These are phyloP conservation scores for Penicillium pancosmium DNA, from an alignment of 495 filamentous ascomycete species.

Conservation along the genomic window DNA sequence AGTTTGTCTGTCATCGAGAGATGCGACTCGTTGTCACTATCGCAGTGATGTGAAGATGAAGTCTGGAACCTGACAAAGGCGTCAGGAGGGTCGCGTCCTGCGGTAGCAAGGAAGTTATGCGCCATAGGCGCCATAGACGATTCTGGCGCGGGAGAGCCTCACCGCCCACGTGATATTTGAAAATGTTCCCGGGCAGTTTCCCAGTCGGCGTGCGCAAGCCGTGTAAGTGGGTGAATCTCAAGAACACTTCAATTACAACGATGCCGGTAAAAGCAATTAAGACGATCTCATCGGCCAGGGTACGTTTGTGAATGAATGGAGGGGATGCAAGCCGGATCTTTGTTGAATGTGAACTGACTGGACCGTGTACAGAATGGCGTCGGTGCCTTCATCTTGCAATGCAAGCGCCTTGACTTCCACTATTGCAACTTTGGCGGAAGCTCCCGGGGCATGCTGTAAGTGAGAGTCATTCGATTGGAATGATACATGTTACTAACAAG, in stretches of 20 bases:
- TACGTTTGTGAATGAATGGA: slow-evolving; percentile 22
- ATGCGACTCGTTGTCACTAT: slow-evolving; percentile 12
- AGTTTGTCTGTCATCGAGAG: slow-evolving; percentile 89
- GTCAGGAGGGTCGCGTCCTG: slow-evolving; percentile 30
- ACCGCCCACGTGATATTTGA: slow-evolving; percentile 32
- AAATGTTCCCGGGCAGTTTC: slow-evolving; percentile 23
- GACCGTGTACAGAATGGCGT: slow-evolving; percentile 75
- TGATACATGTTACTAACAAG: slow-evolving; percentile 1
- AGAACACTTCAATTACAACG: slow-evolving; percentile 28
- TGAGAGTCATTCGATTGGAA: slow-evolving; percentile 15
- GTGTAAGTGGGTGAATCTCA: slow-evolving; percentile 2
- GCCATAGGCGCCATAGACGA: slow-evolving; percentile 20
- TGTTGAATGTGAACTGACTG: not conserved
- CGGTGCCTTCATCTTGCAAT: slow-evolving; percentile 95
- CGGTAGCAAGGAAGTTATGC: slow-evolving; percentile 17
- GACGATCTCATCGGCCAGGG: slow-evolving; percentile 41
- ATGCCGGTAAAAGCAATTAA: slow-evolving; percentile 72
- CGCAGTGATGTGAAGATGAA: slow-evolving; percentile 14
- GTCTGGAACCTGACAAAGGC: slow-evolving; percentile 16
- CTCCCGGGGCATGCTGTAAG: slow-evolving; percentile 92
- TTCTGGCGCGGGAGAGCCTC: slow-evolving; percentile 6
- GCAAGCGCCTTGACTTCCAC: slow-evolving; percentile 91
- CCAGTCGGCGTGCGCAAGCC: not conserved
- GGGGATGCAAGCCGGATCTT: not conserved
- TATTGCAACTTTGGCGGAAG: slow-evolving; percentile 95